These are phyloP conservation scores for Ceraceosorus guamensis DNA, from an alignment of 1,284 basidiomycete genomes.

Conservation along the genomic window DNA sequence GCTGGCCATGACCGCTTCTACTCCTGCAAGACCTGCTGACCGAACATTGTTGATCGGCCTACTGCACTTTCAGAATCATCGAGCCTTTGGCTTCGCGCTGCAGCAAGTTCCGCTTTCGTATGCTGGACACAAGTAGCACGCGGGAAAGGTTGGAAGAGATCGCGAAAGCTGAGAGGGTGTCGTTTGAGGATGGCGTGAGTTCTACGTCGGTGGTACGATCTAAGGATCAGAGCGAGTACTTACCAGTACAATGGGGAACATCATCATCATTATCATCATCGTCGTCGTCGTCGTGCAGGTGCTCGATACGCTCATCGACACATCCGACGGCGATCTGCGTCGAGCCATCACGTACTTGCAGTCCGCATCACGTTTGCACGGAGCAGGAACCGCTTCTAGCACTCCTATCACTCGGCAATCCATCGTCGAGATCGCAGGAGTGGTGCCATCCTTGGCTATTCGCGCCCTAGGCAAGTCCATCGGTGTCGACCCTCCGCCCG, in stretches of 20 bases:
- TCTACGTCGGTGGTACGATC: neutral
- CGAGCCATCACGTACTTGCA: slow-evolving; percentile 98
- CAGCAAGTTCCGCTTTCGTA: slow-evolving; percentile 96
- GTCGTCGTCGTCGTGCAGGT: slow-evolving; percentile 50
- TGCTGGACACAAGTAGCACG: slow-evolving; percentile 72
- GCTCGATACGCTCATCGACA: slow-evolving; percentile 65
- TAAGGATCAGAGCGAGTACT: neutral
- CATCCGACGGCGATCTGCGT: slow-evolving; percentile 85
- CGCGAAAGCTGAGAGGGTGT: slow-evolving; percentile 57
- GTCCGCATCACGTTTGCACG: slow-evolving; percentile 72
- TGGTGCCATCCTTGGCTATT: slow-evolving; percentile 73
- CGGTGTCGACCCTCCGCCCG: slow-evolving; percentile 59
- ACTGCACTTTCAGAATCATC: slow-evolving; percentile 67
- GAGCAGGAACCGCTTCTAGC: slow-evolving; percentile 5
- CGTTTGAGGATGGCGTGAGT: slow-evolving; percentile 31
- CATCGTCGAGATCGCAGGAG: slow-evolving; percentile 94
- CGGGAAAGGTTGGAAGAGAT: slow-evolving; percentile 72
- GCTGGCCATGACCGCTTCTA: neutral
- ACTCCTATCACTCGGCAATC: slow-evolving; percentile 62
- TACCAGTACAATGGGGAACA: neutral
- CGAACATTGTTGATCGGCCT: neutral
- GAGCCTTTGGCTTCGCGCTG: slow-evolving; percentile 97
- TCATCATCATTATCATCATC: neutral
- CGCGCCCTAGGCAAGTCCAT: slow-evolving; percentile 63
- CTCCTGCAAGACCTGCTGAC: neutral